Conservation (phyloP, 306 rosid genomes). For the Neltuma alba region DNA sequence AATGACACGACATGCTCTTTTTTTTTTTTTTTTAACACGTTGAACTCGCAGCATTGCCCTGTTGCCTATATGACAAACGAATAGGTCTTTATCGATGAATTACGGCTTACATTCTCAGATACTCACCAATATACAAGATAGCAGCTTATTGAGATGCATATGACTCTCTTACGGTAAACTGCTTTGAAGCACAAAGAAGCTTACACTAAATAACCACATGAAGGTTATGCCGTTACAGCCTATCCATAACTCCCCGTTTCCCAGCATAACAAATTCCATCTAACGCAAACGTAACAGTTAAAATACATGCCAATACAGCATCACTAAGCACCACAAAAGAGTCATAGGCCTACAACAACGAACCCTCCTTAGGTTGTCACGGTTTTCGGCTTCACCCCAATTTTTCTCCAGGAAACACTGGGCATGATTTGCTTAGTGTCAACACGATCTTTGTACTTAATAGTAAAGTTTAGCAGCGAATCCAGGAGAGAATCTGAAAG, state of each 20-base stretch:
- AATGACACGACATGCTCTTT: no score
- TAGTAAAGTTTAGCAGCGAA: conserved; percentile 84
- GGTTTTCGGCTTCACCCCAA: conserved; percentile 78
- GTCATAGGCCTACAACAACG: conserved; percentile 6
- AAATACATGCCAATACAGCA: conserved; percentile 24
- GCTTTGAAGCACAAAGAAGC: conserved; percentile 20
- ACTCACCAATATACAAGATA: background rate
- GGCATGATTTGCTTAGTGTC: conserved; percentile 96
- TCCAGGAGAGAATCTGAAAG: conserved; percentile 95
- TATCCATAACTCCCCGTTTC: background rate
- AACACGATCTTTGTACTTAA: conserved; percentile 75
- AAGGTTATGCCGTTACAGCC: background rate
- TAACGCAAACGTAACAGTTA: conserved; percentile 9
- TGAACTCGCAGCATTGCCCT: background rate
- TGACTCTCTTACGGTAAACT: conserved; percentile 10
- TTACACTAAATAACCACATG: background rate
- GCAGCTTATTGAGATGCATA: conserved; percentile 1
- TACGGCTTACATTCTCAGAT: conserved; percentile 4
- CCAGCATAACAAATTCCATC: conserved; percentile 11
- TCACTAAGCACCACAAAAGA: conserved; percentile 23
- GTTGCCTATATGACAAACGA: background rate
- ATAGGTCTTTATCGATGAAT: background rate
- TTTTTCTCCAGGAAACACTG: conserved; percentile 85
- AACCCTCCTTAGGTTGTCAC: conserved; percentile 46
- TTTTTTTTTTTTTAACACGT: no score